Conservation (phyloP, 176 grass and related monocot species). For the Miscanthus lutarioriparius region DNA sequence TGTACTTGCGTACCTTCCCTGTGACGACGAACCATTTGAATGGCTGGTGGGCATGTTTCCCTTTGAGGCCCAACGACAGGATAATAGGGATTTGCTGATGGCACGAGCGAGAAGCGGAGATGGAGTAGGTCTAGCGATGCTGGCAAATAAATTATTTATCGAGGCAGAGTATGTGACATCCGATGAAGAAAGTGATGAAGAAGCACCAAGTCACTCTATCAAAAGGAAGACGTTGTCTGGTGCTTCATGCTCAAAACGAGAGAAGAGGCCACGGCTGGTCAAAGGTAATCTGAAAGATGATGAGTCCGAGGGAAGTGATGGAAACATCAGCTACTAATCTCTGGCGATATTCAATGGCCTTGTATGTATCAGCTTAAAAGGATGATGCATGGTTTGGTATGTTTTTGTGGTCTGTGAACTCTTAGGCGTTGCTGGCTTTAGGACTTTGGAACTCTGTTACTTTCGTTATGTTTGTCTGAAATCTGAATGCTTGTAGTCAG, state of each 20-base stretch:
- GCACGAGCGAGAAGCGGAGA: not conserved
- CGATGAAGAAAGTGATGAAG: constrained; percentile 15
- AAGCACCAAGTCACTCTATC: not conserved
- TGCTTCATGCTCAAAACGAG: constrained; percentile 1
- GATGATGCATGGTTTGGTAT: not conserved
- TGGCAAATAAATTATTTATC: not conserved
- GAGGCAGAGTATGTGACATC: not conserved
- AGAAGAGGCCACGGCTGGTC: too few relatives aligned
- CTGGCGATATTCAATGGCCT: not conserved
- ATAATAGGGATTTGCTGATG: not conserved
- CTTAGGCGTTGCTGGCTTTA: not conserved
- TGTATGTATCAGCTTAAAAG: not conserved
- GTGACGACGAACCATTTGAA: constrained; percentile 27
- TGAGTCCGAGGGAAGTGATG: constrained; percentile 13
- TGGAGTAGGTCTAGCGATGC: not conserved
- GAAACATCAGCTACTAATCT: not conserved
- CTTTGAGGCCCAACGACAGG: not conserved
- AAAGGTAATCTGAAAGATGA: too few relatives aligned
- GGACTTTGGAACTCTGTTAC: not conserved
- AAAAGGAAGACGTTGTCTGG: not conserved
- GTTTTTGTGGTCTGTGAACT: not conserved
- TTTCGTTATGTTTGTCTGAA: not conserved
- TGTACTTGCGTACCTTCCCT: not conserved
- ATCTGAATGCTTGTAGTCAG: not conserved
- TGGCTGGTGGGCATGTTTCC: constrained; percentile 6